Conservation (phyloP, 768 basidiomycete species). For the Lyophyllum atratum region DNA sequence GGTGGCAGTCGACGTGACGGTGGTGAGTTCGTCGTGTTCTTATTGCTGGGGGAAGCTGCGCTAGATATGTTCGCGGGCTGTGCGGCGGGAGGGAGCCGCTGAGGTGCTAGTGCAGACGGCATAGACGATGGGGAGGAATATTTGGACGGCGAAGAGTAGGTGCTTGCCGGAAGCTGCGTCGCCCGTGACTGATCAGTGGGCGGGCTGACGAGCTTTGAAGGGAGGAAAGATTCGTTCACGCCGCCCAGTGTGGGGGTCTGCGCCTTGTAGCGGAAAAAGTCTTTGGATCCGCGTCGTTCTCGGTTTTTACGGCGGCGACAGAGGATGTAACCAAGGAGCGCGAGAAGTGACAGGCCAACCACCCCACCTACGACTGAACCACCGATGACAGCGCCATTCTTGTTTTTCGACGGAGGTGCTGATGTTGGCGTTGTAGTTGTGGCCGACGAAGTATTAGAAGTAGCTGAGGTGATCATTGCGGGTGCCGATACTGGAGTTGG, state of each 20-base stretch:
- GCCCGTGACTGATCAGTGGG: neutral
- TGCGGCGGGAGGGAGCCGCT: neutral
- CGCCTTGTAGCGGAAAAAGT: constrained; percentile 18
- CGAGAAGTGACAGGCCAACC: constrained; percentile 10
- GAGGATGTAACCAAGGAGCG: constrained; percentile 7
- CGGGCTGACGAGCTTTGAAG: constrained; percentile 2
- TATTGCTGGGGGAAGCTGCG: neutral
- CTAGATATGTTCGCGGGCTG: neutral
- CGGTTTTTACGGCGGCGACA: constrained; percentile 9
- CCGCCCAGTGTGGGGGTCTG: constrained; percentile 3
- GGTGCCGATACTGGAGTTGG: constrained; percentile 12
- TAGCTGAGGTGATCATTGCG: neutral
- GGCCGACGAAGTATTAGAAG: constrained; percentile 5
- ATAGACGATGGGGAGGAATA: neutral
- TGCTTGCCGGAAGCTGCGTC: neutral
- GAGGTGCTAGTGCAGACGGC: neutral
- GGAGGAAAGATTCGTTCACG: neutral
- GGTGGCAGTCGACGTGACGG: neutral
- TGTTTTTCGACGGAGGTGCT: neutral
- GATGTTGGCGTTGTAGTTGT: neutral
- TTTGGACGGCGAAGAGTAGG: too few species aligned
- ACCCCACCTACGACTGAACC: constrained; percentile 23
- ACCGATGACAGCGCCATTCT: constrained; percentile 19
- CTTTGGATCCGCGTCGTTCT: constrained; percentile 7
- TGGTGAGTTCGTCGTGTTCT: neutral